Base-by-base conservation (phyloP, 2,329 filamentous ascomycete genomes). In the Clonostachys rosea region DNA sequence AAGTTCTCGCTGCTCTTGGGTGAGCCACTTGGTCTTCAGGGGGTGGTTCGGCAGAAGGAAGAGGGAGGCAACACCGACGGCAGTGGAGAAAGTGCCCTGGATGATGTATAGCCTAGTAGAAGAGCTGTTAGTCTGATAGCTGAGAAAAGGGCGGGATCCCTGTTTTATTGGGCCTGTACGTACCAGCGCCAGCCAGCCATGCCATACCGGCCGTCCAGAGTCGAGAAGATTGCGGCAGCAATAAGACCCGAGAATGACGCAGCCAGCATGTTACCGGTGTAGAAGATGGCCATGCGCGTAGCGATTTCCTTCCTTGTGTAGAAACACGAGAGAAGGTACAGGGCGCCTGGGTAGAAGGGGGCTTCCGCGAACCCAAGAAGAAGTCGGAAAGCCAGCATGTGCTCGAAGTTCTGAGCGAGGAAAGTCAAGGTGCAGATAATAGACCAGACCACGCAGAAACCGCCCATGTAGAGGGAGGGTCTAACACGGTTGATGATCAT, bases 101-200 rank as follows among this genome's bases (percentile, higher is more conserved):
- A 72, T 59, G 14, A 70, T 64, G 44, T 69, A 70, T 0, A 70
- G 54, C 68, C 67, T 24, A 24, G 24, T 24, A 24, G 24, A 24
- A 24, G 24, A 24, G 24, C 24, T 24, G 24, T 24, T 24, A 24
- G 24, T 24, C 24, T 24, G 24, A 24, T 24, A 24, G 24, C 24
- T 24, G 6, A 24, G 20, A 24, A 24, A 24, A 24, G 24, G 7
- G 24, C 24, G 24, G 24, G 24, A 24, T 24, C 24, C 24, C 7
- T 24, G 24, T 24, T 24, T 24, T 40, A 39, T 24, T 24, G 24
- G 24, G 24, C 24, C 24, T 24, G 24, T 24, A 24, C 24, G 24
- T 24, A 47, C 68, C 68, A 71, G 47, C 61, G 59, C 69, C 69
- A 72, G 2, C 65, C 67, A 12, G 55, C 55, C 12, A 71, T 50